Conservation (phyloP, 1,139 yeast genomes). For the Saccharomycopsis hybrid region DNA sequence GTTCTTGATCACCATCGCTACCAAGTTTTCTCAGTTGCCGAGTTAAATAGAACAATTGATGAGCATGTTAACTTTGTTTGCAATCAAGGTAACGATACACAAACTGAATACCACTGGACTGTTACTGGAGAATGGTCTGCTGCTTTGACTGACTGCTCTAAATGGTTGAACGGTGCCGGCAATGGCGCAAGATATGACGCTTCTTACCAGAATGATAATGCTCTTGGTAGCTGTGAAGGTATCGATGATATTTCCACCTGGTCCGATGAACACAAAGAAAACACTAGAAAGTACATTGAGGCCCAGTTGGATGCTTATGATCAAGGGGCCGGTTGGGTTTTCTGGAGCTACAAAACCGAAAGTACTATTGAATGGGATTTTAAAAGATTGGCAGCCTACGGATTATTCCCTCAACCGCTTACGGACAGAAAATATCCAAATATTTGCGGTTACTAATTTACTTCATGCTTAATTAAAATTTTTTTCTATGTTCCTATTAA, state of each 20-base stretch:
- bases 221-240: constrained; percentile 59
- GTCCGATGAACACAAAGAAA: constrained; percentile 48
- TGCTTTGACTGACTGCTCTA: constrained; percentile 88
- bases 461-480: too few species aligned
- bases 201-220: constrained; percentile 43
- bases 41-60: constrained; percentile 49
- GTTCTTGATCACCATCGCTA: constrained; percentile 88
- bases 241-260: constrained; percentile 52
- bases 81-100: constrained; percentile 46
- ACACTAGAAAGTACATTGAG: constrained; percentile 69
- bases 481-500: too few species aligned
- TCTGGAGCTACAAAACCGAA: constrained; percentile 94
- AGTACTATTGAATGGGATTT: constrained; percentile 83
- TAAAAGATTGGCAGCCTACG: constrained; percentile 46
- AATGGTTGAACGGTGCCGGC: constrained; percentile 89
- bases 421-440: constrained; percentile 57
- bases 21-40: constrained; percentile 70
- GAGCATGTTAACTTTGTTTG: constrained; percentile 63
- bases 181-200: constrained; percentile 85
- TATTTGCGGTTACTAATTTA: constrained; percentile 45
- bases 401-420: constrained; percentile 77
- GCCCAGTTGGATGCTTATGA: constrained; percentile 87
- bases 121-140: constrained; percentile 92
- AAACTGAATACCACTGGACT: constrained; percentile 61
- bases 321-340: constrained; percentile 67